Conservation (phyloP, 345 rosid genomes). For the Bruguiera gymnorhiza region DNA sequence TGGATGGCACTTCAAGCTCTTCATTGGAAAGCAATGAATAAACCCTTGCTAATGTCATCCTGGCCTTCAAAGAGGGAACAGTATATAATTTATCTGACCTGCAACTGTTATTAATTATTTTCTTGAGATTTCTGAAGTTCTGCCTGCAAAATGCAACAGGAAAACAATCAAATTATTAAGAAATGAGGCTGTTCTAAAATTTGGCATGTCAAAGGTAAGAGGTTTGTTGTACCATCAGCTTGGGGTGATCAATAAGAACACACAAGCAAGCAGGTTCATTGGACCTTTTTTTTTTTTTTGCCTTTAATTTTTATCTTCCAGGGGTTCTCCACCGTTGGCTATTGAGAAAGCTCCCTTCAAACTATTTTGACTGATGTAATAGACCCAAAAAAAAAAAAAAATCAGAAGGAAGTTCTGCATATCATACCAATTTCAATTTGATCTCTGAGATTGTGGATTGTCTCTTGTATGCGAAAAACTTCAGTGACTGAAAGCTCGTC, state of each 20-base stretch:
- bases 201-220: neutral
- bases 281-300: neutral
- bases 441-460: constrained; percentile 44
- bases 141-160: constrained; percentile 26
- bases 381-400: neutral
- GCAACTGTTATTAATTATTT: neutral
- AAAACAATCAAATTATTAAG: neutral
- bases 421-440: constrained; percentile 48
- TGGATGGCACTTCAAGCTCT: too few species aligned
- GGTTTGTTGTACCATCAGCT: neutral
- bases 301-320: neutral
- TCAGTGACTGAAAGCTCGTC: constrained; percentile 52
- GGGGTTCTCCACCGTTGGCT: neutral
- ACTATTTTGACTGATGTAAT: neutral
- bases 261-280: neutral
- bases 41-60: too few species aligned
- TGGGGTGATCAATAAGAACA: neutral
- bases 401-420: constrained; percentile 4
- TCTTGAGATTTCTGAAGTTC: constrained; percentile 22
- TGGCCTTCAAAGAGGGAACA: neutral
- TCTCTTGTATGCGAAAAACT: constrained; percentile 61
- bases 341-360: constrained; percentile 1
- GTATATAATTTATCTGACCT: neutral
- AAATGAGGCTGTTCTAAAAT: neutral
- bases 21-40: too few species aligned